Evolutionary conservation across 257 asterid species (phyloP).

Genomic region (Echium plantagineum): DNA sequence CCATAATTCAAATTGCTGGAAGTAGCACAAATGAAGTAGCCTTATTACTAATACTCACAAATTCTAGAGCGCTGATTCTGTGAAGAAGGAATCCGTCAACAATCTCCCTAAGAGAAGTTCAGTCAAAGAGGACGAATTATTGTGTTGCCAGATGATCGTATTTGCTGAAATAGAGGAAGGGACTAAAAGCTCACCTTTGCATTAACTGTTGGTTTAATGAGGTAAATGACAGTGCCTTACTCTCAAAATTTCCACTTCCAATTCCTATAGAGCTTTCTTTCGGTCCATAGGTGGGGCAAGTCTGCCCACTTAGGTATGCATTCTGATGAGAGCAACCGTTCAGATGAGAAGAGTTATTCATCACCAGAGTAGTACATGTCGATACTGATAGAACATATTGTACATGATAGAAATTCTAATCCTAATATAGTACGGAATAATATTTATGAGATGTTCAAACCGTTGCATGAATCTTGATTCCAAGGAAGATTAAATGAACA

Average conservation of each 20-base stretch:
- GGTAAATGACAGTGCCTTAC: constrained; percentile 29
- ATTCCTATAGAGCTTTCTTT: constrained; percentile 4
- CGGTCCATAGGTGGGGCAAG: constrained; percentile 9
- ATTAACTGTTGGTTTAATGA: constrained; percentile 17
- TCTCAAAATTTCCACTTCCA: constrained; percentile 4
- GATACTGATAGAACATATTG: too few species aligned
- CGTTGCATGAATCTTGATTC: background rate
- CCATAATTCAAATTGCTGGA: background rate
- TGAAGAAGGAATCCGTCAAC: constrained; percentile 45
- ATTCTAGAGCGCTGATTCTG: constrained; percentile 34
- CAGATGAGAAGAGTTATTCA: background rate
- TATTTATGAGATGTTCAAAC: background rate
- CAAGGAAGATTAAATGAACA: background rate
- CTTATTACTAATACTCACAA: constrained; percentile 26
- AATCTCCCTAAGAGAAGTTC: constrained; percentile 21
- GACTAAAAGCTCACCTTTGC: constrained; percentile 24
- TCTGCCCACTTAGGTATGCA: constrained; percentile 30
- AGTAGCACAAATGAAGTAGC: background rate
- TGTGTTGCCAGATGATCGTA: background rate
- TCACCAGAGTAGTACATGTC: background rate
- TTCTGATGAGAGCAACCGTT: constrained; percentile 23
- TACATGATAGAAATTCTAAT: background rate
- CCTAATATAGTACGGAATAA: too few species aligned
- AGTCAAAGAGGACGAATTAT: background rate
- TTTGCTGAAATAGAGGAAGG: background rate